These are phyloP conservation scores for Blastobotrys peoriensis DNA, from an alignment of 805 yeast species.

Conservation along the genomic window DNA sequence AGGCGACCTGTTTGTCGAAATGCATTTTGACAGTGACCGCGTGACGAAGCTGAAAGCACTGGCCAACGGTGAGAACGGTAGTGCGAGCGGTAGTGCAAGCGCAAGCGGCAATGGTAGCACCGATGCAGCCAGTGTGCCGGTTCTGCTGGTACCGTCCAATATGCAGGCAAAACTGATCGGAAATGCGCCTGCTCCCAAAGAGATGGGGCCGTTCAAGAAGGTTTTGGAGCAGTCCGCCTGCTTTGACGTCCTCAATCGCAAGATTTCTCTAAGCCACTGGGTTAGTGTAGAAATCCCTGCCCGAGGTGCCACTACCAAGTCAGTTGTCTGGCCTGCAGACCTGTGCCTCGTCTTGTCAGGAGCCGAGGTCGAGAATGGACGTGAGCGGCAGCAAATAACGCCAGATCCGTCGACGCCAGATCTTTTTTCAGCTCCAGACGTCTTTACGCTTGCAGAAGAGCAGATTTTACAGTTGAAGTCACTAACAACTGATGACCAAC, in stretches of 20 bases:
- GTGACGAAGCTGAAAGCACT: no score
- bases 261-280: neutral
- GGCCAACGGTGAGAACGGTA: no score
- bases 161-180: conserved; percentile 5
- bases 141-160: conserved; percentile 11
- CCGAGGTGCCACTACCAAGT: conserved; percentile 3
- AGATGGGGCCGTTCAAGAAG: conserved; percentile 2
- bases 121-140: no score
- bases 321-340: conserved; percentile 24
- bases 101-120: no score
- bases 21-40: conserved; percentile 14
- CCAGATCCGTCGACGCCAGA: no score
- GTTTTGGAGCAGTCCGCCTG: conserved; percentile 7
- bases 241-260: conserved; percentile 4
- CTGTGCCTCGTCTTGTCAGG: conserved; percentile 15
- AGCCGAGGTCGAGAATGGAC: no score
- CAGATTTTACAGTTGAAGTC: conserved; percentile 9
- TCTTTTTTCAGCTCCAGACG: no score
- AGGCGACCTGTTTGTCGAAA: conserved; percentile 21
- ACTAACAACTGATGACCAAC: neutral
- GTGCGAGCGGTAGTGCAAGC: no score
- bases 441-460: conserved; percentile 18
- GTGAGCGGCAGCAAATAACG: no score
- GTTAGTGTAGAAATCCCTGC: neutral
- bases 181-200: conserved; percentile 7